Evolutionary conservation across 169 alveolate species (phyloP).

Genomic region (Babesia gibsoni): DNA sequence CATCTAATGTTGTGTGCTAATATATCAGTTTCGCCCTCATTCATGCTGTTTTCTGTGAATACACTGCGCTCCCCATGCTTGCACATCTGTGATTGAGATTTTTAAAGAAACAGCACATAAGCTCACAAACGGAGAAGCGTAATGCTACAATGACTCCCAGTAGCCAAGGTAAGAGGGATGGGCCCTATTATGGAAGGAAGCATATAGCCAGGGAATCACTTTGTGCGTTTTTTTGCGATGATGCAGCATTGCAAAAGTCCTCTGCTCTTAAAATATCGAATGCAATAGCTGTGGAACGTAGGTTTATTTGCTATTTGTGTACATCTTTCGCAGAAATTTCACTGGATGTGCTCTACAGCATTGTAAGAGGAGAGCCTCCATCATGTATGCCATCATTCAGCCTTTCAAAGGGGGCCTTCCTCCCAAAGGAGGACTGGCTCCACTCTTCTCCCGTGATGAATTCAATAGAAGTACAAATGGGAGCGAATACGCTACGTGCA

Average conservation of each 20-base stretch:
- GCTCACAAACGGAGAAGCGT: no score
- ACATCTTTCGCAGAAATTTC: not conserved
- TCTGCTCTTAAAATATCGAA: slow-evolving; percentile 8
- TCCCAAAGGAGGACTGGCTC: slow-evolving; percentile 9
- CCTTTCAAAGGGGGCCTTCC: slow-evolving; percentile 3
- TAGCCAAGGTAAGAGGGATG: not conserved
- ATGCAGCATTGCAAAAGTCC: slow-evolving; percentile 12
- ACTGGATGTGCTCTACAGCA: slow-evolving; percentile 18
- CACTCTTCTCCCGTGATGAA: not conserved
- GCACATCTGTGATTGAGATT: no score
- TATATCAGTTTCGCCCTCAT: no score
- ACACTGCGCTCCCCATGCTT: no score
- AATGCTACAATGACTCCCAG: no score
- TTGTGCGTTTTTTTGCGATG: slow-evolving; percentile 29
- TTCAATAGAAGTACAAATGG: not conserved
- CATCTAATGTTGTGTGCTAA: no score
- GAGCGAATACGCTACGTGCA: slow-evolving; percentile 10
- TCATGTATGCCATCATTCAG: slow-evolving; percentile 25
- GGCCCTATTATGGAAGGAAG: not conserved
- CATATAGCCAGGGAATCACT: slow-evolving; percentile 29
- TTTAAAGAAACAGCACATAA: no score
- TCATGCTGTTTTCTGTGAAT: no score
- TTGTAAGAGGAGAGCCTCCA: slow-evolving; percentile 25
- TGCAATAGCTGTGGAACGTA: slow-evolving; percentile 5
- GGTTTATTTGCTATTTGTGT: not conserved